Evolutionary conservation across 352 stramenopile genomes (phyloP).

Genomic region (Pythium scleroteichum): DNA sequence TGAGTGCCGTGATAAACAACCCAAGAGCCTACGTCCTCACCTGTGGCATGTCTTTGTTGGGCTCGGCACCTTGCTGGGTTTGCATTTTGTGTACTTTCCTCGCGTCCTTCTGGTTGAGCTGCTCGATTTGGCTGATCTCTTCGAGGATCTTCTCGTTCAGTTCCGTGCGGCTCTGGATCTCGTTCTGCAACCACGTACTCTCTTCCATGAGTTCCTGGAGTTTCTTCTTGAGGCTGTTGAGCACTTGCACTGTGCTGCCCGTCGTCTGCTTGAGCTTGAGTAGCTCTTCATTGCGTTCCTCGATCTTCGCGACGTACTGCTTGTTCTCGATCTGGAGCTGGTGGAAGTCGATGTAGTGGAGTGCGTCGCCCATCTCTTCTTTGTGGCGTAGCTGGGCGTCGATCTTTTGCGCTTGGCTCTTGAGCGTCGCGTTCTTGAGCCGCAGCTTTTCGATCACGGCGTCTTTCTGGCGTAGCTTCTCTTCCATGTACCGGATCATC

Average conservation of each 20-base stretch:
- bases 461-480: slow-evolving; percentile 93
- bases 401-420: slow-evolving; percentile 92
- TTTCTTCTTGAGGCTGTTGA: slow-evolving; percentile 92
- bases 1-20: no score
- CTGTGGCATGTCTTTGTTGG: slow-evolving; percentile 85
- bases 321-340: slow-evolving; percentile 97
- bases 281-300: slow-evolving; percentile 94
- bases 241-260: slow-evolving; percentile 85
- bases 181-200: slow-evolving; percentile 70
- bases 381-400: slow-evolving; percentile 92
- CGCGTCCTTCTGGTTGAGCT: slow-evolving; percentile 72
- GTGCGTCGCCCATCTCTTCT: slow-evolving; percentile 93
- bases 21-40: no score
- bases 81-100: slow-evolving; percentile 60
- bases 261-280: slow-evolving; percentile 91
- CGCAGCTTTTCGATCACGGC: slow-evolving; percentile 92
- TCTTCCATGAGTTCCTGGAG: slow-evolving; percentile 86
- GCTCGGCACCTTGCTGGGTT: slow-evolving; percentile 64
- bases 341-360: slow-evolving; percentile 97
- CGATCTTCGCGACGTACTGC: slow-evolving; percentile 94
- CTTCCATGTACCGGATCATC: slow-evolving; percentile 95
- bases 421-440: slow-evolving; percentile 93
- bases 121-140: slow-evolving; percentile 67
- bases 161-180: slow-evolving; percentile 81
- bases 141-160: slow-evolving; percentile 88